phyloP scores from a whole-genome alignment of 2,329 filamentous ascomycete species.

The Furcasterigmium furcatum region DNA sequence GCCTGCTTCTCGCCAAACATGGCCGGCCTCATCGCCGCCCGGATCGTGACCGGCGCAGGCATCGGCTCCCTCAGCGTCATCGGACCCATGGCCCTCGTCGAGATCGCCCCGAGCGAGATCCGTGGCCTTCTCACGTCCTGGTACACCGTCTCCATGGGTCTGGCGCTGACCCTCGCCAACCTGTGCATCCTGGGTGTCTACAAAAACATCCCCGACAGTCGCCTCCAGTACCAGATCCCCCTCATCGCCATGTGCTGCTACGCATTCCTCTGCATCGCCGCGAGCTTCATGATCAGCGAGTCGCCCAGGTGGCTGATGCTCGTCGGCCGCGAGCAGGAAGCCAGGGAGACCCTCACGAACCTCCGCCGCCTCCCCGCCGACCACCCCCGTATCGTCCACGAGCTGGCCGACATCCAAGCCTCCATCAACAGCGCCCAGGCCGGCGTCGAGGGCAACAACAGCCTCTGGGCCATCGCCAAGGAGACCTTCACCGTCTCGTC shows the following conservation, averaged over 20 bases:
- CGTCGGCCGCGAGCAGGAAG: slow-evolving; percentile 23
- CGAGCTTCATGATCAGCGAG: slow-evolving; percentile 30
- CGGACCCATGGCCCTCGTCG: slow-evolving; percentile 25
- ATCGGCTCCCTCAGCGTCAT: slow-evolving; percentile 31
- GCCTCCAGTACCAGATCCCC: slow-evolving; percentile 23
- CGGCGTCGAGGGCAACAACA: slow-evolving; percentile 8
- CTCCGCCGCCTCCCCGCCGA: slow-evolving; percentile 21
- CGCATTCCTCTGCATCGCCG: slow-evolving; percentile 4
- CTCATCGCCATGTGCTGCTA: slow-evolving; percentile 20
- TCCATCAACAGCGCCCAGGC: slow-evolving; percentile 15
- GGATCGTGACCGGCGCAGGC: slow-evolving; percentile 32
- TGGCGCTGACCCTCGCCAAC: slow-evolving; percentile 5
- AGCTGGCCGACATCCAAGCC: slow-evolving; percentile 23
- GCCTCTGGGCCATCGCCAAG: slow-evolving; percentile 19
- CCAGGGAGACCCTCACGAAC: slow-evolving; percentile 2
- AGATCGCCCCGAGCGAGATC: slow-evolving; percentile 27
- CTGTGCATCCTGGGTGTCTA: slow-evolving; percentile 31
- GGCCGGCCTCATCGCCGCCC: slow-evolving; percentile 27
- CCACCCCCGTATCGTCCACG: slow-evolving; percentile 19
- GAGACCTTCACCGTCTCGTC: slow-evolving; percentile 31
- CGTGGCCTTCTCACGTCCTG: slow-evolving; percentile 27
- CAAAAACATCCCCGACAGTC: slow-evolving; percentile 19
- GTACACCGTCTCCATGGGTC: slow-evolving; percentile 25
- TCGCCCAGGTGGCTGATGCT: slow-evolving; percentile 32
- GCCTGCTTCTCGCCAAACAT: slow-evolving; percentile 21